These are phyloP conservation scores for Pestalotiopsis fici DNA, from an alignment of 2,329 filamentous ascomycete species.

Conservation along the genomic window DNA sequence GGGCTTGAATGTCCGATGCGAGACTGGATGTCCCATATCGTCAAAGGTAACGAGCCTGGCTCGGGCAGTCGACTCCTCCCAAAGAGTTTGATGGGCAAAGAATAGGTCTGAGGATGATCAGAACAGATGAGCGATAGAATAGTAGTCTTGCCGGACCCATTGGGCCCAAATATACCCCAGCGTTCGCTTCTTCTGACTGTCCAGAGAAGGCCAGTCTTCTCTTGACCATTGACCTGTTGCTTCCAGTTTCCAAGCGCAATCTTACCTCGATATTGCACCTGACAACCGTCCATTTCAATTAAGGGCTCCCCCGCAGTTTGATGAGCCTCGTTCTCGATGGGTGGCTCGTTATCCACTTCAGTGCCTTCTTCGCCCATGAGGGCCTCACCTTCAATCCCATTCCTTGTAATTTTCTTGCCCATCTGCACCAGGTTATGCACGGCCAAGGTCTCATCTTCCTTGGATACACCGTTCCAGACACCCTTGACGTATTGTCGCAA, in stretches of 20 bases:
- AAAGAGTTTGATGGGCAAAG: slow-evolving; percentile 83
- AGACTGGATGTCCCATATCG: slow-evolving; percentile 88
- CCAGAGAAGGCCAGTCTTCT: slow-evolving; percentile 73
- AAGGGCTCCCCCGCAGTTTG: slow-evolving; percentile 62
- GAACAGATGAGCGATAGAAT: slow-evolving; percentile 90
- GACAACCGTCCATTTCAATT: slow-evolving; percentile 85
- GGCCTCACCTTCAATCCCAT: slow-evolving; percentile 37
- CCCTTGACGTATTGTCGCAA: slow-evolving; percentile 49
- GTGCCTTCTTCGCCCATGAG: slow-evolving; percentile 31
- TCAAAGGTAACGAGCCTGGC: slow-evolving; percentile 72
- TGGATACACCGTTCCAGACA: slow-evolving; percentile 42
- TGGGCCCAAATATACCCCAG: slow-evolving; percentile 92
- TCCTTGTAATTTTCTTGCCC: slow-evolving; percentile 45
- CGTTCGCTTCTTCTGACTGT: slow-evolving; percentile 79
- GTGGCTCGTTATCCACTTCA: slow-evolving; percentile 14
- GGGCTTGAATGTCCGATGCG: slow-evolving; percentile 92
- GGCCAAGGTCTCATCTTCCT: slow-evolving; percentile 49
- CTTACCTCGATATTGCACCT: slow-evolving; percentile 78
- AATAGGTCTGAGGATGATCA: slow-evolving; percentile 94
- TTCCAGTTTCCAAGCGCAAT: slow-evolving; percentile 80
- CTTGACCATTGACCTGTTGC: slow-evolving; percentile 52
- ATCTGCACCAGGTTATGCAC: slow-evolving; percentile 51
- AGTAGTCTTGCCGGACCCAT: slow-evolving; percentile 95
- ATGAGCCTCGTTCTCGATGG: slow-evolving; percentile 3
- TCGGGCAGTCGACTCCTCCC: slow-evolving; percentile 78